These are phyloP conservation scores for Penicillium fuscoglaucum DNA, from an alignment of 2,329 filamentous ascomycete species.

Conservation along the genomic window DNA sequence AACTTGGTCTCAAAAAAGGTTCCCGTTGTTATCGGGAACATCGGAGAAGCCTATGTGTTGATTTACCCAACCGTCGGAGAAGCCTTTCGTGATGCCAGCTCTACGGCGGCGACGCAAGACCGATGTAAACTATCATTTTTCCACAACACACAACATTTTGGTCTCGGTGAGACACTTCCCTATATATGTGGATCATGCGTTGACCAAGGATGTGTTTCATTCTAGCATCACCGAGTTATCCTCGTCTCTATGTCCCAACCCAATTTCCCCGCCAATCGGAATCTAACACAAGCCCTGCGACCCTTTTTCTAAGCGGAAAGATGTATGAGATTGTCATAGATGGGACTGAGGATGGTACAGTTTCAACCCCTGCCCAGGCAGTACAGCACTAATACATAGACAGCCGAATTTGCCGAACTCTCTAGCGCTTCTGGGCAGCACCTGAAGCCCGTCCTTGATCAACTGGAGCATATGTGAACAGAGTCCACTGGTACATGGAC, in stretches of 20 bases:
- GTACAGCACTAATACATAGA: too few species aligned
- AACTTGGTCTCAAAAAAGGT: constrained; percentile 21
- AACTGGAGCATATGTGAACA: too few species aligned
- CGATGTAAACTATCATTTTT: constrained; percentile 31
- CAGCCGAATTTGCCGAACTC: too few species aligned
- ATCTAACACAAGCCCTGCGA: too few species aligned
- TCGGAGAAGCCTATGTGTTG: constrained; percentile 19
- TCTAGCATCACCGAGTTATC: constrained; percentile 24
- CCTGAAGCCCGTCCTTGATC: too few species aligned
- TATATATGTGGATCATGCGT: background rate
- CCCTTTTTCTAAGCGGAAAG: too few species aligned
- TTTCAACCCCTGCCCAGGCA: too few species aligned
- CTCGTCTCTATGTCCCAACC: constrained; percentile 24
- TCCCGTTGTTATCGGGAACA: background rate
- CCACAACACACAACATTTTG: constrained; percentile 29
- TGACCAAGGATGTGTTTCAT: background rate
- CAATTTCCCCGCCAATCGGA: background rate
- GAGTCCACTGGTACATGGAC: too few species aligned
- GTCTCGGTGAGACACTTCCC: constrained; percentile 18
- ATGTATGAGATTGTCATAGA: too few species aligned
- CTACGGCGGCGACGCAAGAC: constrained; percentile 14
- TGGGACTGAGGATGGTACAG: too few species aligned
- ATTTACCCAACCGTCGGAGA: constrained; percentile 22
- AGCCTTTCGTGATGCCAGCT: constrained; percentile 24
- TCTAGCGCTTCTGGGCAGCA: too few species aligned